Percentiles rank a stretch among this genome's conserved stretches.
Evolutionary conservation across 2,329 filamentous ascomycete genomes (phyloP).

Genomic region (Xylaria sp.): DNA sequence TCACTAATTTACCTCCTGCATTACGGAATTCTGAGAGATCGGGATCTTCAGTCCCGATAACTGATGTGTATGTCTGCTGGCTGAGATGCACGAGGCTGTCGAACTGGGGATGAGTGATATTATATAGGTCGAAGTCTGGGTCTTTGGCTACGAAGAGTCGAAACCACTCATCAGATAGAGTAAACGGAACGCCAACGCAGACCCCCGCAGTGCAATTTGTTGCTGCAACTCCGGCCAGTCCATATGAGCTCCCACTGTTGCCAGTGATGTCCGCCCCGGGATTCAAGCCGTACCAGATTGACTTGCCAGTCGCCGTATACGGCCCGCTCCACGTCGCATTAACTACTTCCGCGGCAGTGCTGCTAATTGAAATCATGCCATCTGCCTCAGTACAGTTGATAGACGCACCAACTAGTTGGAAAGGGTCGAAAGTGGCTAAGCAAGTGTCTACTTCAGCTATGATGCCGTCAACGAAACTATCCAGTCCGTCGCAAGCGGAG

Average conservation of each 20-base stretch:
- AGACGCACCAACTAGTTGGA: slow-evolving; percentile 42
- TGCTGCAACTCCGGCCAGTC: not conserved
- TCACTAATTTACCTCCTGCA: no score
- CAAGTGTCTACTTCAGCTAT: slow-evolving; percentile 54
- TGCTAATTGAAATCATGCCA: slow-evolving; percentile 25
- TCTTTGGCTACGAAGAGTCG: slow-evolving; percentile 37
- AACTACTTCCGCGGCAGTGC: slow-evolving; percentile 33
- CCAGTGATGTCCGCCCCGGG: slow-evolving; percentile 36
- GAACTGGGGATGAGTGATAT: slow-evolving; percentile 33
- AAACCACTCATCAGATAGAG: slow-evolving; percentile 27
- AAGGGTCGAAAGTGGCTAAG: slow-evolving; percentile 46
- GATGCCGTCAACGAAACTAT: slow-evolving; percentile 58
- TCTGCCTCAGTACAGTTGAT: slow-evolving; percentile 40
- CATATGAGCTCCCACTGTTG: not conserved
- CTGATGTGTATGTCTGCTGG: no score
- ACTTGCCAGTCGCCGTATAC: slow-evolving; percentile 26
- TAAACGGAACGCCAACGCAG: not conserved
- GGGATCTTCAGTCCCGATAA: no score
- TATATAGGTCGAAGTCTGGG: slow-evolving; percentile 28
- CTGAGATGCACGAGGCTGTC: slow-evolving; percentile 7
- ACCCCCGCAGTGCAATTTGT: slow-evolving; percentile 18
- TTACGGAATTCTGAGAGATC: no score
- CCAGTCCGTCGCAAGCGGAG: slow-evolving; percentile 54
- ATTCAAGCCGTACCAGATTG: slow-evolving; percentile 39
- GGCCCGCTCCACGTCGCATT: slow-evolving; percentile 36